phyloP scores from a whole-genome alignment of 164 flowering plant species.

The Buxus sempervirens region DNA sequence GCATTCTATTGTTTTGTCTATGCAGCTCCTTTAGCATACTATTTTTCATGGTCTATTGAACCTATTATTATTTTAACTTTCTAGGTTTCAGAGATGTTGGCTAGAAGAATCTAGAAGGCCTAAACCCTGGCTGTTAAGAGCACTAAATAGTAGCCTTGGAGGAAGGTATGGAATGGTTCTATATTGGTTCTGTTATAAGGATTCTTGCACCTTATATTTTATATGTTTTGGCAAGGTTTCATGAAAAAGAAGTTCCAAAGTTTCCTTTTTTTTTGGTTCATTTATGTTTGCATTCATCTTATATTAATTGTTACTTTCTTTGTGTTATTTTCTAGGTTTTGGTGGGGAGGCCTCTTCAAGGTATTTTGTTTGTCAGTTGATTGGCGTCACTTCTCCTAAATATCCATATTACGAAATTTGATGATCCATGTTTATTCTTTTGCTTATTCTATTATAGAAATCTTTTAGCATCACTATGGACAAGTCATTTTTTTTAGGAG shows the following conservation, averaged over 20 bases:
- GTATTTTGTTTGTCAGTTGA: conserved; percentile 24
- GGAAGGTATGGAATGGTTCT: conserved; percentile 51
- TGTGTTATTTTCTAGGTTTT: conserved; percentile 60
- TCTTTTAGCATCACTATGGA: too few relatives aligned
- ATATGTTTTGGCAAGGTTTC: not conserved
- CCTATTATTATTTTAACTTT: too few relatives aligned
- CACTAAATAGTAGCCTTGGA: conserved; percentile 76
- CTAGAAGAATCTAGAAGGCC: conserved; percentile 61
- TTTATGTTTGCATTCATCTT: not conserved
- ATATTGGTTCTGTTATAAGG: too few relatives aligned
- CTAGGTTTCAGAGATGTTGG: conserved; percentile 87
- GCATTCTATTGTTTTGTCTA: conserved; percentile 15
- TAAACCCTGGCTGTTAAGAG: conserved; percentile 94
- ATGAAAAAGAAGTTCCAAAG: too few relatives aligned
- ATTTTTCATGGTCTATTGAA: too few relatives aligned
- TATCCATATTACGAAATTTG: not conserved
- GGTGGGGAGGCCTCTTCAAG: conserved; percentile 98
- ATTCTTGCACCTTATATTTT: conserved; percentile 1
- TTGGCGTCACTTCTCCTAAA: not conserved
- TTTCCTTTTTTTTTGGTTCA: too few relatives aligned
- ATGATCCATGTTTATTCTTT: not conserved
- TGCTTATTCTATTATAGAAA: too few relatives aligned
- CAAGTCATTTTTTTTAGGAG: too few relatives aligned
- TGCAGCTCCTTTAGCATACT: too few relatives aligned
- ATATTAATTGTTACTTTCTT: conserved; percentile 14